Base-by-base conservation (phyloP, 2,329 filamentous ascomycete genomes). In the Orbilia oligospora region DNA sequence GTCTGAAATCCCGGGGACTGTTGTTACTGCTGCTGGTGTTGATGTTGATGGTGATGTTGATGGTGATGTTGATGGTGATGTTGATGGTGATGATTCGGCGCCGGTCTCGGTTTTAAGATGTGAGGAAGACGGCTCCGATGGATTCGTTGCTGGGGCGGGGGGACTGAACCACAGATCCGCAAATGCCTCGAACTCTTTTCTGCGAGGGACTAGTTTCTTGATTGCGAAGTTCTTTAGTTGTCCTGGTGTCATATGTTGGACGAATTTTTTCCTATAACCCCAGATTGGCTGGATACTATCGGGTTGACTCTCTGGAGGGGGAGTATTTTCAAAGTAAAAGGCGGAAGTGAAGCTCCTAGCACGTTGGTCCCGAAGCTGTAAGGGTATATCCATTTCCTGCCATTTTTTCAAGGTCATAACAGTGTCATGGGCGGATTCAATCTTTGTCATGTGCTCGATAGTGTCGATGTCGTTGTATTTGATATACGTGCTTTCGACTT, bases 361-460 rank as follows among this genome's bases (percentile, higher is more conserved):
- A 5, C 8, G 18, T 27, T 51, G 65, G 51, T 77, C 20, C 16
- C 41, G 66, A 48, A 56, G 1, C 12, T 70, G 20, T 12, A 82
- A 8, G 6, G 81, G 79, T 16, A 82, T 70, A 36, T 81, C 81
- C 76, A 82, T 81, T 64, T 82, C 81, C 48, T 82, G 81, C 81
- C 81, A 82, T 44, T 82, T 82, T 61, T 80, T 81, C 46, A 82
- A 51, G 8, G 81, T 81, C 33, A 81, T 36, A n/a, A 82, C 81
- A 48, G 82, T 81, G 44, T 81, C 81, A 46, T 80, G 78, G 18
- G 81, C 80, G 9, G 81, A 81, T 56, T 82, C 80, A 66, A 82
- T 82, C 18, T 77, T 80, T 12, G 80, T 81, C 49, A 81, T 80
- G 63, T 82, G 81, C 71, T 82, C 81, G 20, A 82, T 80, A 5